These are phyloP conservation scores for Smittium culicis DNA, from an alignment of 371 early-diverging fungal genomes.

Conservation along the genomic window DNA sequence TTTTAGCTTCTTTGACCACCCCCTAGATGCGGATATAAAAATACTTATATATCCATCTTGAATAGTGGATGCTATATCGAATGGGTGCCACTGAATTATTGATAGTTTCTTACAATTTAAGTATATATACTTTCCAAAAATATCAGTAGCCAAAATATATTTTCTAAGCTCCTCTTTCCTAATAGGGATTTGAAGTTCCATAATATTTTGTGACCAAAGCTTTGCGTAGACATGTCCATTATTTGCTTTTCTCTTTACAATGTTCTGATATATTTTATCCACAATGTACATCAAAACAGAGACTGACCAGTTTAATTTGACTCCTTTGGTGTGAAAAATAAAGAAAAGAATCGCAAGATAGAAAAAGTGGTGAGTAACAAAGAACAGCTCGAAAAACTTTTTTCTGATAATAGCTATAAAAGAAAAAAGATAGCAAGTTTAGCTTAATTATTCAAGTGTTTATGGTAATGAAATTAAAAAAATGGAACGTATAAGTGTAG, in stretches of 20 bases:
- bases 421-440: constrained; percentile 10
- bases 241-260: background rate
- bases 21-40: background rate
- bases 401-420: constrained; percentile 38
- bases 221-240: background rate
- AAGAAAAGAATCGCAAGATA: constrained; percentile 42
- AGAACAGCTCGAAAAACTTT: constrained; percentile 52
- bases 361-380: constrained; percentile 58
- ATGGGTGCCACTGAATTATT: constrained; percentile 65
- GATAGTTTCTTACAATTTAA: constrained; percentile 49
- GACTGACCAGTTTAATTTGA: constrained; percentile 31
- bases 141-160: constrained; percentile 23
- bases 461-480: too few relatives aligned
- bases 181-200: constrained; percentile 1
- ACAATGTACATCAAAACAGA: constrained; percentile 40
- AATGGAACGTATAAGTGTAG: too few relatives aligned
- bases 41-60: constrained; percentile 46
- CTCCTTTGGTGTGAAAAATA: constrained; percentile 38
- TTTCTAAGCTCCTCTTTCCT: background rate
- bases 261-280: constrained; percentile 34
- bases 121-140: constrained; percentile 61
- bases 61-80: constrained; percentile 71
- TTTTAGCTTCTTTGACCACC: background rate
- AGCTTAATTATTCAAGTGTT: too few relatives aligned
- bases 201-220: background rate